A percentile compares a stretch with the other conserved stretches of the same genome.
Conservation (phyloP, 2,329 filamentous ascomycete genomes). For the Aspergillus hortae region DNA sequence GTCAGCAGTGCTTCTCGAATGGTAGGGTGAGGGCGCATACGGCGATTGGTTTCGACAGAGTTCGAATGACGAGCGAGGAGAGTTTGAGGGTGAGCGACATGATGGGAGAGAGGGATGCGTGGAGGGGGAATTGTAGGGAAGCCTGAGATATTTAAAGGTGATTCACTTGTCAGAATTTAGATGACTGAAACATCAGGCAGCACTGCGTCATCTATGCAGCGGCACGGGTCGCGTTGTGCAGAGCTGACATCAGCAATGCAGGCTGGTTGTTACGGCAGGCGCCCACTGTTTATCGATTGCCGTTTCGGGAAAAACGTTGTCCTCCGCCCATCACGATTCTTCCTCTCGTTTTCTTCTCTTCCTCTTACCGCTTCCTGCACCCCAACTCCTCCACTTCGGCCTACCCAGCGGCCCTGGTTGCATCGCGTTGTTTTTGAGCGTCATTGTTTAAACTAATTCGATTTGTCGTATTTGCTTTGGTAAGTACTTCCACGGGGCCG, state of each 20-base stretch:
- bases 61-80: constrained; percentile 61
- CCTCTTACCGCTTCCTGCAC: constrained; percentile 3
- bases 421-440: constrained; percentile 24
- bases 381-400: constrained; percentile 13
- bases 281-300: constrained; percentile 39
- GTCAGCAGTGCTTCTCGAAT: constrained; percentile 17
- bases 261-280: constrained; percentile 23
- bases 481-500: constrained; percentile 8
- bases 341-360: constrained; percentile 16
- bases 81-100: constrained; percentile 67
- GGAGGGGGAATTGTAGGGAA: not conserved
- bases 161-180: not conserved
- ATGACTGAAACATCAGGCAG: constrained; percentile 14
- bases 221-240: constrained; percentile 11
- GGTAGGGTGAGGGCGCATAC: constrained; percentile 37
- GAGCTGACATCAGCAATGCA: constrained; percentile 21
- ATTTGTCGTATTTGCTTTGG: constrained; percentile 15
- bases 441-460: constrained; percentile 19
- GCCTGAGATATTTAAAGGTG: not conserved
- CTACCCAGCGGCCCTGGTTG: constrained; percentile 23
- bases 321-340: constrained; percentile 21
- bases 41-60: constrained; percentile 65
- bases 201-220: not conserved
- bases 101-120: constrained; percentile 5
- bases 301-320: constrained; percentile 28